A percentile compares a stretch with the other conserved stretches of the same genome.
These are phyloP conservation scores for Neoboletus subvelutipes DNA, from an alignment of 768 basidiomycete genomes.

Conservation along the genomic window DNA sequence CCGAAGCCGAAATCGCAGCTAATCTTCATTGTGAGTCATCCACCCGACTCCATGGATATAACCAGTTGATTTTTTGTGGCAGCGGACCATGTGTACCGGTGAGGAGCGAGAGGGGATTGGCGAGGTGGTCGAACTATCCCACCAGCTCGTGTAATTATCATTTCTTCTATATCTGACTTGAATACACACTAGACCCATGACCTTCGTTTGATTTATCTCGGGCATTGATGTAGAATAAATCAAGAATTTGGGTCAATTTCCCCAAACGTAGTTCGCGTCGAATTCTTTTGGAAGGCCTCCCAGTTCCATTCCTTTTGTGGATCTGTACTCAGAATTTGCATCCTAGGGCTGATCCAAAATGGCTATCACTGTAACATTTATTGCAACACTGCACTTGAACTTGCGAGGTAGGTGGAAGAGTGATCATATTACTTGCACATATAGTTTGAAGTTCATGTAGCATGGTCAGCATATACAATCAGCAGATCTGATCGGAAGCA, in stretches of 20 bases:
- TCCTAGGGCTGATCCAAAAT: background rate
- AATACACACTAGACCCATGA: slow-evolving; percentile 3
- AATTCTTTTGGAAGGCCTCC: background rate
- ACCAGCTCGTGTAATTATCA: slow-evolving; percentile 27
- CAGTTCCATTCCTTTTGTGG: background rate
- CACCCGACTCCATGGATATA: slow-evolving; percentile 11
- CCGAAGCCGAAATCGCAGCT: slow-evolving; percentile 97
- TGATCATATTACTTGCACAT: background rate
- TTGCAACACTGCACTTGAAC: background rate
- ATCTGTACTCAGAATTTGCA: background rate
- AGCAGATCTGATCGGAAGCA: background rate
- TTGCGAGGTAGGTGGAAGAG: background rate
- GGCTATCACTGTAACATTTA: background rate
- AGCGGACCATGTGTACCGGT: slow-evolving; percentile 91
- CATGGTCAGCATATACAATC: background rate
- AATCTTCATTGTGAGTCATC: slow-evolving; percentile 70
- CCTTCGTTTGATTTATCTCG: slow-evolving; percentile 2
- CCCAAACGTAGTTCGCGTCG: background rate
- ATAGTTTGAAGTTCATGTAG: background rate
- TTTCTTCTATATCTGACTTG: slow-evolving; percentile 6
- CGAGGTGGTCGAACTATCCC: slow-evolving; percentile 10
- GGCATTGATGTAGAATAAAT: background rate
- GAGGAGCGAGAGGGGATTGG: slow-evolving; percentile 25
- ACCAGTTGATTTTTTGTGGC: slow-evolving; percentile 23
- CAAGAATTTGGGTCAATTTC: background rate